Percentiles rank a stretch among this genome's conserved stretches.
Conservation (phyloP, 2,329 filamentous ascomycete species). For the Fonsecaea nubica region DNA sequence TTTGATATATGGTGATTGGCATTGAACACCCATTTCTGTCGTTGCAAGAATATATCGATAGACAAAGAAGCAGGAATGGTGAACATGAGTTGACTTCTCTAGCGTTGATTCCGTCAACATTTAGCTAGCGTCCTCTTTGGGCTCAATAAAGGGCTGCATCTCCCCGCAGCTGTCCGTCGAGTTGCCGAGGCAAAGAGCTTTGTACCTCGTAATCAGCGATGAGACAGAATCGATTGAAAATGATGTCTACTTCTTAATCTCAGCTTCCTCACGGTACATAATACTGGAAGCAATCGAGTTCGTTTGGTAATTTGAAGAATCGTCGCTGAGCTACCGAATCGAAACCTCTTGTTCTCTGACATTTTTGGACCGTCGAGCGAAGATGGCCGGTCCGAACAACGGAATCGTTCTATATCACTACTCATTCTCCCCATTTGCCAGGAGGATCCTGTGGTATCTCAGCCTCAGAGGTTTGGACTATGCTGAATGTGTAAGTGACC, state of each 20-base stretch:
- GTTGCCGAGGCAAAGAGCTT: constrained; percentile 8
- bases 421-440: constrained; percentile 68
- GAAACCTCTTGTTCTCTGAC: not conserved
- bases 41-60: not conserved
- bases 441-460: constrained; percentile 71
- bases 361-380: not conserved
- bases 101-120: constrained; percentile 1
- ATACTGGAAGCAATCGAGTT: not conserved
- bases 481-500: constrained; percentile 66
- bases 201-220: not conserved
- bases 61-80: not conserved
- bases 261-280: not conserved
- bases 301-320: not conserved
- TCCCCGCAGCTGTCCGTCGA: not conserved
- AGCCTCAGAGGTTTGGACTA: constrained; percentile 69
- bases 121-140: not conserved
- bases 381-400: constrained; percentile 35
- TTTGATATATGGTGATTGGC: not conserved
- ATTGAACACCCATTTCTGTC: not conserved
- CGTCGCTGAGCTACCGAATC: not conserved
- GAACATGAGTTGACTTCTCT: not conserved
- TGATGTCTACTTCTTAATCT: not conserved
- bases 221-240: not conserved
- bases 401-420: constrained; percentile 66
- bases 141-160: not conserved